Base-by-base conservation (phyloP, 108 stramenopile species). In the Epithemia pelagica region DNA sequence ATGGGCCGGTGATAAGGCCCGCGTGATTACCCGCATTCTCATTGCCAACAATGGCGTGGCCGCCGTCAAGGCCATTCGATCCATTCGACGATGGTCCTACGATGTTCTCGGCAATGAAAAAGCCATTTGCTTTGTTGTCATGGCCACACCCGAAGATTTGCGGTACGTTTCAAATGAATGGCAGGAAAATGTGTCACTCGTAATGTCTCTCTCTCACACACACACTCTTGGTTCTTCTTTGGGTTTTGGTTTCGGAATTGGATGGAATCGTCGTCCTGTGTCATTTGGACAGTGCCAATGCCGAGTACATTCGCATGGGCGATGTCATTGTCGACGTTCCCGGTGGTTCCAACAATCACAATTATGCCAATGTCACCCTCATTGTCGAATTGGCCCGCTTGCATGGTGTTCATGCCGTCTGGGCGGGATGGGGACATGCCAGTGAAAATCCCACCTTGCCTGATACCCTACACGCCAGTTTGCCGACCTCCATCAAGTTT, bases 401-500 rank as follows among this genome's bases (percentile, higher is more conserved):
- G 0, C 96, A 95, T 74, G 83, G 89, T 29, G 97, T 97, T n/a
- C 95, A 99, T 68, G 99, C 99, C 61, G 99, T 99, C 26, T 98
- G 98, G 99, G 97, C 99, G 15, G 97, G 98, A 27, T 99, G 99
- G 99, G 99, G 99, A 29, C 99, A 99, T 74, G 99, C 99, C 54
- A 82, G 80, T 58, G 99, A 99, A 77, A 98, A 99, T 82, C 98
- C 99, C 10, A 10, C 73, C 24, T 79, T 99, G 25, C 99, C 99
- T 29, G 86, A 96, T 73, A 78, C 95, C 1, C 84, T 99, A 32
- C 82, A 81, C 32, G 75, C 81, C 32, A 75, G 77, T 25, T 74
- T 70, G 24, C 95, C 96, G 0, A 90, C 90, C 52, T 23, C 25
- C 21, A 96, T 98, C 62, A 84, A 87, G 54, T 99, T 99, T 74